phyloP scores from a whole-genome alignment of 2,329 filamentous ascomycete species.

The Furcasterigmium furcatum region DNA sequence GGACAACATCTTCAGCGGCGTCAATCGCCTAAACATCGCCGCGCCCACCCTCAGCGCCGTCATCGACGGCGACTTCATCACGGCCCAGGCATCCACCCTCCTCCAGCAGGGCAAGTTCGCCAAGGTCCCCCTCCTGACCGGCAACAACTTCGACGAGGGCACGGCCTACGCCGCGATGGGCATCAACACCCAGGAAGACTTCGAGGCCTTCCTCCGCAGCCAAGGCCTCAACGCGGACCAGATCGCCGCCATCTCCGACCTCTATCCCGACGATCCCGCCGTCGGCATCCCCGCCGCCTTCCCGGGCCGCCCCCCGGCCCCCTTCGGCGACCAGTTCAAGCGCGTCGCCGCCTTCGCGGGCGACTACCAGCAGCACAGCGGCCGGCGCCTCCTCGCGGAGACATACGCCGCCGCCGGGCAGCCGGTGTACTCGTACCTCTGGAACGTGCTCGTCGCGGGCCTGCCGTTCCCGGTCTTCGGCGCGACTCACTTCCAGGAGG shows the following conservation, averaged over 20 bases:
- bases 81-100: constrained; percentile 41
- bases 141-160: constrained; percentile 64
- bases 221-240: constrained; percentile 17
- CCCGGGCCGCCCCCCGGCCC: constrained; percentile 20
- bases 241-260: constrained; percentile 29
- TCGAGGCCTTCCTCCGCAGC: constrained; percentile 34
- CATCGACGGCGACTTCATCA: constrained; percentile 38
- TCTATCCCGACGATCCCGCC: constrained; percentile 48
- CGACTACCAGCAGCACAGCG: constrained; percentile 53
- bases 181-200: constrained; percentile 53
- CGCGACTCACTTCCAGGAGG: constrained; percentile 22
- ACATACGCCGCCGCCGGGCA: constrained; percentile 43
- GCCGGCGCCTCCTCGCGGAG: constrained; percentile 49
- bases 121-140: constrained; percentile 59
- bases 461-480: constrained; percentile 13
- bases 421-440: constrained; percentile 52
- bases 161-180: constrained; percentile 48
- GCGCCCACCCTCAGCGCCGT: constrained; percentile 16
- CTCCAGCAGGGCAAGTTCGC: constrained; percentile 57
- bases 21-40: constrained; percentile 10
- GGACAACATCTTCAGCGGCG: constrained; percentile 22
- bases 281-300: constrained; percentile 44
- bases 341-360: constrained; percentile 51
- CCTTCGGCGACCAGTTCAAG: constrained; percentile 46
- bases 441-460: constrained; percentile 29